Evolutionary conservation across 2,329 filamentous ascomycete species (phyloP), one percentile per base, ranked within the genome.

Genomic region (Epichloe scottii): DNA sequence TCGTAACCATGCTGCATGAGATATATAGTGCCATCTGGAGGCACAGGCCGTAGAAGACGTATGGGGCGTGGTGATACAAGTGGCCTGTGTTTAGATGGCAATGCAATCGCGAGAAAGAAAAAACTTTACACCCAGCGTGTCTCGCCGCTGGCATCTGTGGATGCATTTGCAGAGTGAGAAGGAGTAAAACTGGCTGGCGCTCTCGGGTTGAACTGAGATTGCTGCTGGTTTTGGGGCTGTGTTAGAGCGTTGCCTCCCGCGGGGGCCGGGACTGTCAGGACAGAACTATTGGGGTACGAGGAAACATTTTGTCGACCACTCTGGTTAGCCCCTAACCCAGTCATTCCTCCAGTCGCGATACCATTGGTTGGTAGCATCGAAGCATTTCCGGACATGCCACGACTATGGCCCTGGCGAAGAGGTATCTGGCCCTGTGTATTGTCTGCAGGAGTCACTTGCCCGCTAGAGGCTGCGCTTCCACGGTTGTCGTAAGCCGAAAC

Each of bases 401-500:
- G 75, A 56, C 60, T 60, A 57, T 72, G 70, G 46, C 60, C 54
- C 39, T 69, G 62, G 14, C 76, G 76, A 30, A 78, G 59, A 4
- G 74, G 65, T 39, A 79, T 71, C 63, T 82, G 78, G 14, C 76
- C 75, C 53, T 76, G 71, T 1, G 74, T 74, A 41, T 71, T 62
- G 53, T 82, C 78, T 14, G 74, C 66, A 2, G 77, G 74, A 15
- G 76, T 77, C 11, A 66, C 66, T 58, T 79, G 75, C 23, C 74
- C 74, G 48, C 71, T 77, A 34, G 63, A 66, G n/a, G 63, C 59
- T 51, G 68, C 66, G 50, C 63, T 68, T 52, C 66, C 69, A 48
- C 70, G 71, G 53, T 66, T 72, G 56, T 84, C 81, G 55, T 76
- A 76, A 26, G 77, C 72, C 57, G 81, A 73, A 52, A 98, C 86